phyloP scores from a whole-genome alignment of 495 filamentous ascomycete genomes.

The Tuber melanosporum region DNA sequence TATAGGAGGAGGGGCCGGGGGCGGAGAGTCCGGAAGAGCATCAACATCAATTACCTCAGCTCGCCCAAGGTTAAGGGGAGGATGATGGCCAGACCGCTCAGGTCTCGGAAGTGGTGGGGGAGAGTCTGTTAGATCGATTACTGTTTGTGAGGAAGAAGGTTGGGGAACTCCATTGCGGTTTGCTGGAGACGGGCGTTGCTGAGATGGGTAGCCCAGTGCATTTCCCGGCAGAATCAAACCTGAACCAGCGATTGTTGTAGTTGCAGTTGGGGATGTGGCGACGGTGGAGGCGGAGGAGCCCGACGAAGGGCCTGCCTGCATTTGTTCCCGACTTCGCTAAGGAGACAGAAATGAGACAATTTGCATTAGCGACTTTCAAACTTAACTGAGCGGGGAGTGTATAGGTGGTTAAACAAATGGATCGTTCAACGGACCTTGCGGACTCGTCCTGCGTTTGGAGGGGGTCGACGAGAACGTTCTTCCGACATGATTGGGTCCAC shows the following conservation, averaged over 20 bases:
- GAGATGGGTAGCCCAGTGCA: background rate
- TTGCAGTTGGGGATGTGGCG: constrained; percentile 29
- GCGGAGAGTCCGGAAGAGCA: constrained; percentile 41
- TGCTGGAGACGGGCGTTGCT: constrained; percentile 16
- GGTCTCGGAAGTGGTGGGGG: constrained; percentile 32
- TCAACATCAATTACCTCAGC: constrained; percentile 38
- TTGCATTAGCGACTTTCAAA: constrained; percentile 16
- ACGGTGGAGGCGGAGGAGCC: constrained; percentile 30
- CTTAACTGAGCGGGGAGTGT: background rate
- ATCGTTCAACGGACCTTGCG: constrained; percentile 26
- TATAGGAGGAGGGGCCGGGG: constrained; percentile 8
- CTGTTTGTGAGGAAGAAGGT: constrained; percentile 26
- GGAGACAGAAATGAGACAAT: constrained; percentile 12
- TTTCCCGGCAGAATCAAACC: constrained; percentile 34
- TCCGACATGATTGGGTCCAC: constrained; percentile 23
- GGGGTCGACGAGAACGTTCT: constrained; percentile 30
- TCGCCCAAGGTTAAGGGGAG: constrained; percentile 10
- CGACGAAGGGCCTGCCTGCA: constrained; percentile 36
- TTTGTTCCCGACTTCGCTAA: constrained; percentile 30
- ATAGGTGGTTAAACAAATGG: constrained; percentile 13
- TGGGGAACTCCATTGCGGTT: constrained; percentile 11
- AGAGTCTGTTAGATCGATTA: constrained; percentile 47
- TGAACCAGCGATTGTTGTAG: constrained; percentile 21
- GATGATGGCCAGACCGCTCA: constrained; percentile 2
- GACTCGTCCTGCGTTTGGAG: constrained; percentile 22